These are phyloP conservation scores for Aspergillus sp. DNA, from an alignment of 2,329 filamentous ascomycete species.

Conservation along the genomic window DNA sequence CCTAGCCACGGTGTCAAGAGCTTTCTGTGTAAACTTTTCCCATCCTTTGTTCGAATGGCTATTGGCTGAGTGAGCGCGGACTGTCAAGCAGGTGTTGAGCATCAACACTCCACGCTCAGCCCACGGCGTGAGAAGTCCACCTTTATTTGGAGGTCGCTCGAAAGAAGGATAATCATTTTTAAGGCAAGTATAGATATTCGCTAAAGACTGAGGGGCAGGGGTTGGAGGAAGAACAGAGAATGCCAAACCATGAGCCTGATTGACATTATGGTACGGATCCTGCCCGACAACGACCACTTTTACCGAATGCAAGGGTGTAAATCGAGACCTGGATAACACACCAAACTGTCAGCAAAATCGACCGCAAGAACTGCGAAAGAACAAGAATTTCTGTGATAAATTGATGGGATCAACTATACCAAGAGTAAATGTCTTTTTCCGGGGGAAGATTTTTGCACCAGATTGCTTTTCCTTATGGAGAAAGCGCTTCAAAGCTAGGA, in stretches of 20 bases:
- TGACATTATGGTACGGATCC: slow-evolving; percentile 93
- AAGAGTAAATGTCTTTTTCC: slow-evolving; percentile 85
- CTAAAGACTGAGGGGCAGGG: slow-evolving; percentile 78
- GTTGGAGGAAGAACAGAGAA: slow-evolving; percentile 93
- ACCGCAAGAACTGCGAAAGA: slow-evolving; percentile 10
- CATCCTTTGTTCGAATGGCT: slow-evolving; percentile 82
- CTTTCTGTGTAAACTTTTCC: slow-evolving; percentile 87
- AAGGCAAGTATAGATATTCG: slow-evolving; percentile 88
- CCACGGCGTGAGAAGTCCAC: slow-evolving; percentile 86
- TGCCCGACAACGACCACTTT: slow-evolving; percentile 93
- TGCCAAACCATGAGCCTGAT: slow-evolving; percentile 92
- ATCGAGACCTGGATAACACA: slow-evolving; percentile 66
- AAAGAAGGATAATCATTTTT: slow-evolving; percentile 85
- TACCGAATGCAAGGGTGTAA: slow-evolving; percentile 82
- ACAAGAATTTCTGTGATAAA: neutral
- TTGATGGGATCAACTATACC: slow-evolving; percentile 51
- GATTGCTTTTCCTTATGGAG: slow-evolving; percentile 69
- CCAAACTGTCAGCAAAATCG: neutral
- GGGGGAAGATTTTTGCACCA: slow-evolving; percentile 80
- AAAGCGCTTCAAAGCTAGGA: slow-evolving; percentile 84
- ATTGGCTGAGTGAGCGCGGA: slow-evolving; percentile 82
- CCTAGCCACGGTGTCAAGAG: slow-evolving; percentile 80
- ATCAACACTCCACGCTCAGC: slow-evolving; percentile 88
- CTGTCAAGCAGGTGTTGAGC: slow-evolving; percentile 91
- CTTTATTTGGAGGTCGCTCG: slow-evolving; percentile 66